Evolutionary conservation across 352 stramenopile genomes (phyloP).

Genomic region (Globisporangium yorkense): DNA sequence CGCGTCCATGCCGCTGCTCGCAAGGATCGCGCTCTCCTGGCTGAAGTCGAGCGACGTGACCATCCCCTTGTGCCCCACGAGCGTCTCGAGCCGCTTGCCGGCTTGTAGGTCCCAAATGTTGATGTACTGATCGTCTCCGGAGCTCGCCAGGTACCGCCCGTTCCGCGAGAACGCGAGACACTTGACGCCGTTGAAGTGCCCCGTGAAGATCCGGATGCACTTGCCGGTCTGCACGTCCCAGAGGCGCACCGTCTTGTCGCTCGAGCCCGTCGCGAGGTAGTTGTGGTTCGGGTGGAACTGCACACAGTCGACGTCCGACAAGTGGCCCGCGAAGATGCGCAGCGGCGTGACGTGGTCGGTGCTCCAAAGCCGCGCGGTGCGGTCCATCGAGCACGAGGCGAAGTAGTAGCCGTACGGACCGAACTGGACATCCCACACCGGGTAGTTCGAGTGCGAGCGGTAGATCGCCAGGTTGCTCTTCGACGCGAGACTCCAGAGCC

Average conservation of each 20-base stretch:
- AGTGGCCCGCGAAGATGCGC: conserved; percentile 91
- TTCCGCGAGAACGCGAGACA: conserved; percentile 88
- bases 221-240: conserved; percentile 93
- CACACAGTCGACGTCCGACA: conserved; percentile 89
- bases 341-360: conserved; percentile 90
- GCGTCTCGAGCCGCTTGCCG: conserved; percentile 79
- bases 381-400: conserved; percentile 91
- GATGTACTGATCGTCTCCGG: conserved; percentile 85
- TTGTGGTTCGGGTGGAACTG: conserved; percentile 95
- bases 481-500: conserved; percentile 81
- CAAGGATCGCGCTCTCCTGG: conserved; percentile 69
- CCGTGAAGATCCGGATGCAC: conserved; percentile 91
- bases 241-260: conserved; percentile 92
- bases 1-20: conserved; percentile 67
- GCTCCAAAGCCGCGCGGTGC: conserved; percentile 91
- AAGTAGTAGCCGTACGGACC: conserved; percentile 93
- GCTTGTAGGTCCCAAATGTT: conserved; percentile 94
- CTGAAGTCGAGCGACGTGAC: conserved; percentile 78
- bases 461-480: conserved; percentile 78
- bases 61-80: conserved; percentile 68
- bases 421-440: conserved; percentile 92
- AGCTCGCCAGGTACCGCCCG: conserved; percentile 84
- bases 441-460: conserved; percentile 59
- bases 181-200: conserved; percentile 86
- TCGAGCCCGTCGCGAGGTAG: conserved; percentile 91